These are phyloP conservation scores for Crithidia acanthocephali DNA, from an alignment of 208 protist species.

Conservation along the genomic window DNA sequence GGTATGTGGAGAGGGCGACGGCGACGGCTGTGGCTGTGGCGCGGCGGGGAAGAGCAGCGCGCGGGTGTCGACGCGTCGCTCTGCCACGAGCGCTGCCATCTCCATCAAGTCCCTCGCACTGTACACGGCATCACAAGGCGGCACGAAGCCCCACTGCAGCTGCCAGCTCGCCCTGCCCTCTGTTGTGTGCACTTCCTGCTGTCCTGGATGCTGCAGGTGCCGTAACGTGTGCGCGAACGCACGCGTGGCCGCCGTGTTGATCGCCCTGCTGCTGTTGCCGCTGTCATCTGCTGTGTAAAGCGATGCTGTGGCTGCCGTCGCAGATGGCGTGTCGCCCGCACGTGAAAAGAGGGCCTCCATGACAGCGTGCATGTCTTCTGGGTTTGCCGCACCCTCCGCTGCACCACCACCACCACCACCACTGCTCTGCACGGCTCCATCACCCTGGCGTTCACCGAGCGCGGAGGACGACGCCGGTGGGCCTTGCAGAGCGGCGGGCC, in stretches of 20 bases:
- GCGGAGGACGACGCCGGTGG: neutral
- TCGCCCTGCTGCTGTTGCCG: neutral
- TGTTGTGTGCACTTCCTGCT: conserved; percentile 42
- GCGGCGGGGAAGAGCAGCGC: conserved; percentile 34
- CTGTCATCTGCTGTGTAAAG: no score
- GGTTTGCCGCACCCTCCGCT: neutral
- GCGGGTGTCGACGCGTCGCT: conserved; percentile 72
- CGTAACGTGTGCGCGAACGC: conserved; percentile 10
- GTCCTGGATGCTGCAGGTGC: conserved; percentile 26
- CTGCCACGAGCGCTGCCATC: conserved; percentile 72
- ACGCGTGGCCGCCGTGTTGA: neutral
- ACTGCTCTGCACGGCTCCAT: neutral
- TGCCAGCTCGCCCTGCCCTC: conserved; percentile 72
- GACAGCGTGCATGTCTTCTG: neutral
- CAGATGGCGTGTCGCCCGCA: neutral
- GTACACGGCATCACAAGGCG: conserved; percentile 62
- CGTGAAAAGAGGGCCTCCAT: conserved; percentile 3
- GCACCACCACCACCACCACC: neutral
- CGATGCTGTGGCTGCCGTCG: neutral
- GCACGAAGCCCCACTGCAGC: conserved; percentile 87
- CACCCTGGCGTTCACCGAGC: neutral
- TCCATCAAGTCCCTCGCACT: conserved; percentile 67
- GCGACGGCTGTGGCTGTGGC: neutral
- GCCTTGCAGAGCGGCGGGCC: conserved; percentile 12
- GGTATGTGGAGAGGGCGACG: neutral